Evolutionary conservation across 768 basidiomycete genomes (phyloP).

Genomic region (Exsudoporus frostii): DNA sequence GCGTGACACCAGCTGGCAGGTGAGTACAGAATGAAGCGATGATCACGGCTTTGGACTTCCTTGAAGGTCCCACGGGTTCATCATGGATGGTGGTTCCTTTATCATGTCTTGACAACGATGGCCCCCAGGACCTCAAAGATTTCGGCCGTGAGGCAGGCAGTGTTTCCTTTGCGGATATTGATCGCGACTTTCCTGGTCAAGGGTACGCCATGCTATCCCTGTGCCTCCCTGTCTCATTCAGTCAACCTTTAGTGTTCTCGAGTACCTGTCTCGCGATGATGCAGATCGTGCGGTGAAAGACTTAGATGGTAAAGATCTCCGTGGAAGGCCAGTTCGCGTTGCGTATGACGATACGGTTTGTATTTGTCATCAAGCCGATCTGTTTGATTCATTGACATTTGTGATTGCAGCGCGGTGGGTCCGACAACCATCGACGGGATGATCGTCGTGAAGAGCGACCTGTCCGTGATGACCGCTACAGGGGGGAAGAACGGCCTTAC

Average conservation of each 20-base stretch:
- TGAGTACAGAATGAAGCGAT: slow-evolving; percentile 43
- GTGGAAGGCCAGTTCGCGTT: slow-evolving; percentile 77
- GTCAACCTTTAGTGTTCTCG: slow-evolving; percentile 63
- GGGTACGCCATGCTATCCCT: slow-evolving; percentile 55
- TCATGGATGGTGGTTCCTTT: slow-evolving; percentile 7
- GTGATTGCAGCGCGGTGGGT: slow-evolving; percentile 51
- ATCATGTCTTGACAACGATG: slow-evolving; percentile 29
- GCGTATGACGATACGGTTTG: slow-evolving; percentile 59
- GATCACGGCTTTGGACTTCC: not conserved
- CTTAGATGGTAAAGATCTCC: slow-evolving; percentile 82
- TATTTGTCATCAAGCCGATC: slow-evolving; percentile 8
- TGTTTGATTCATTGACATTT: not conserved
- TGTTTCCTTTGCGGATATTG: slow-evolving; percentile 93
- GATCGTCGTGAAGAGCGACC: slow-evolving; percentile 61
- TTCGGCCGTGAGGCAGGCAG: slow-evolving; percentile 93
- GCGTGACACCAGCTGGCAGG: slow-evolving; percentile 98
- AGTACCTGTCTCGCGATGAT: slow-evolving; percentile 85
- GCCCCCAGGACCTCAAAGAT: slow-evolving; percentile 89
- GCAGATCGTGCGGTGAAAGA: slow-evolving; percentile 91
- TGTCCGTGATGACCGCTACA: slow-evolving; percentile 53
- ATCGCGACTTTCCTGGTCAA: slow-evolving; percentile 79
- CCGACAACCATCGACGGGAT: slow-evolving; percentile 76
- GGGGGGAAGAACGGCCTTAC: slow-evolving; percentile 53
- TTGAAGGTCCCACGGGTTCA: slow-evolving; percentile 23
- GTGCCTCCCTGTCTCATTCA: not conserved